Conservation (phyloP, 163 green algal species). For the Prototheca cutis region DNA sequence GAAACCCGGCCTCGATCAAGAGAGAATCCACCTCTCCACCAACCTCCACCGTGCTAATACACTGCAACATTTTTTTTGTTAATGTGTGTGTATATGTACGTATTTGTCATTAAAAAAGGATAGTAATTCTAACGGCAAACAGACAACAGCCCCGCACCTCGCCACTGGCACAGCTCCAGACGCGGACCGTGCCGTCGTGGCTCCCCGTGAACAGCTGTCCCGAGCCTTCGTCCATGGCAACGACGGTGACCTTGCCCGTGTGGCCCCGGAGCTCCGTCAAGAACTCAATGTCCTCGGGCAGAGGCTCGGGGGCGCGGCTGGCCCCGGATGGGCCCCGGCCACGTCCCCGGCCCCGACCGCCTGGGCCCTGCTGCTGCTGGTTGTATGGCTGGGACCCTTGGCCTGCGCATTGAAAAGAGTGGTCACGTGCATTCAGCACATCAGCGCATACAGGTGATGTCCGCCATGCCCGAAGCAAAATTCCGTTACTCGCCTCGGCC, state of each 20-base stretch:
- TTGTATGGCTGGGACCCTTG: neutral
- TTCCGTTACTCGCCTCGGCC: too few species aligned
- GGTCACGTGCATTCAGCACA: too few species aligned
- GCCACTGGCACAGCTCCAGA: constrained; percentile 46
- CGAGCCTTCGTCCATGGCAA: constrained; percentile 26
- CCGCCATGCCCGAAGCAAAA: too few species aligned
- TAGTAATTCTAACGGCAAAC: neutral
- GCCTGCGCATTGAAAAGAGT: too few species aligned
- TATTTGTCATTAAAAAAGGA: neutral
- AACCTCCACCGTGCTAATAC: constrained; percentile 45
- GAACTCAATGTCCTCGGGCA: constrained; percentile 45
- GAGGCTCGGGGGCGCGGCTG: constrained; percentile 7
- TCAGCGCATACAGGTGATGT: too few species aligned
- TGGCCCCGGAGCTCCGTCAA: constrained; percentile 45
- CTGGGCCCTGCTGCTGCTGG: neutral
- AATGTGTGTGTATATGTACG: neutral
- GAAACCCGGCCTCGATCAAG: constrained; percentile 48
- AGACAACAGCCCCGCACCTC: constrained; percentile 18
- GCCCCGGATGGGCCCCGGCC: neutral
- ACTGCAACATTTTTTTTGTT: constrained; percentile 22
- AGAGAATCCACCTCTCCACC: constrained; percentile 54
- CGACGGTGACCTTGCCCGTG: constrained; percentile 35
- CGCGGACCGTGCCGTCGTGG: constrained; percentile 47
- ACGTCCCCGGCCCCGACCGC: constrained; percentile 3
- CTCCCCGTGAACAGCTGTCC: constrained; percentile 64